Evolutionary conservation across 164 flowering plant species (phyloP), one percentile per base, ranked within the genome.

Genomic region (Dillenia suffruticosa): DNA sequence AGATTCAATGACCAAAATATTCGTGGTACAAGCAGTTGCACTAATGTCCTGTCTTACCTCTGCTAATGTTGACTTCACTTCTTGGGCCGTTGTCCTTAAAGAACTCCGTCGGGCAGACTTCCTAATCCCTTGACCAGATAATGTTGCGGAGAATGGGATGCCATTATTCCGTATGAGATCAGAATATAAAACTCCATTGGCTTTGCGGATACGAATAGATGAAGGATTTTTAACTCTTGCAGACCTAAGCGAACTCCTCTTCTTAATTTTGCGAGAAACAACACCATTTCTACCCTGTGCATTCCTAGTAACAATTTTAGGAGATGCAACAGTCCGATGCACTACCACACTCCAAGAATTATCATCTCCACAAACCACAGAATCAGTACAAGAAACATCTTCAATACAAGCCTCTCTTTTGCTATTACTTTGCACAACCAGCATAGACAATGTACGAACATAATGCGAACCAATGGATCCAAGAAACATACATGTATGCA

Each of bases 1-100:
- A 2, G 85, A 44, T 57, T 84, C 90, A 10, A 70, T 71, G 12
- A 90, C 75, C 70, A 93, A 69, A 55, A 93, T 32, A 69, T 80
- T 87, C 13, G 83, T 87, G 66, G 60, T 67, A 66, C 98, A 93
- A 56, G 67, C 61, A 3, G 65, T 47, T 24, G 77, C 49, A 61
- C 68, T 80, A 3, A 72, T n/a, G 19, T 74, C 80, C 67, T 75
- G 75, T 26, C 51, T 64, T 22, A 64, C 15, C 8, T 48, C 77
- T 12, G 43, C 64, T 43, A 57, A 10, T 9, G 73, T 32, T 26
- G 78, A 63, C 15, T 63, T 72, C 26, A 62, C 9, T 45, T 74
- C 85, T 63, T 63, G 78, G 32, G 40, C 69, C 12, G 60, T 67
- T 57, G 56, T 22, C 59, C 0, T 53, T 51, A 32, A 32, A 32